These are phyloP conservation scores for Zygoascus meyerae DNA, from an alignment of 1,139 yeast species.

Conservation along the genomic window DNA sequence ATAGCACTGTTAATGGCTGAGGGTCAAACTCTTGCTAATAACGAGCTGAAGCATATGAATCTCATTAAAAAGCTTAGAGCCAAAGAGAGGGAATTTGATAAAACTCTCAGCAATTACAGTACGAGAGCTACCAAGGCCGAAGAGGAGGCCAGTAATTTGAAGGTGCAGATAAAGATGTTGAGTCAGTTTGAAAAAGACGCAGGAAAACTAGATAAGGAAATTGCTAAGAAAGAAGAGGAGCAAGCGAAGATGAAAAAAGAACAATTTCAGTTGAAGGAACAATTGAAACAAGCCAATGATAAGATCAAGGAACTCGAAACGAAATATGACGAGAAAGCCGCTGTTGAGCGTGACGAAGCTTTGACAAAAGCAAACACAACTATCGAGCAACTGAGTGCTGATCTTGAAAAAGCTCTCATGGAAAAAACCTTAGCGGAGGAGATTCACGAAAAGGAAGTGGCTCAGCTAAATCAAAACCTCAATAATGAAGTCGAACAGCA, in stretches of 20 bases:
- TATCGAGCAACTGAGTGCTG: slow-evolving; percentile 19
- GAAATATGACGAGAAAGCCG: slow-evolving; percentile 23
- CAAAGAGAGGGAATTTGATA: slow-evolving; percentile 38
- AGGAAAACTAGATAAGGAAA: slow-evolving; percentile 17
- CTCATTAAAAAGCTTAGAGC: slow-evolving; percentile 57
- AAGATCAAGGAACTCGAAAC: slow-evolving; percentile 21
- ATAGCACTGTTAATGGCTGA: slow-evolving; percentile 63
- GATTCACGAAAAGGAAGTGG: slow-evolving; percentile 19
- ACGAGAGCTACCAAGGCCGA: slow-evolving; percentile 21
- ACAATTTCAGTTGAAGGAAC: slow-evolving; percentile 13
- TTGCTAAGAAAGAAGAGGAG: slow-evolving; percentile 22
- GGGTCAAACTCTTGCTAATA: slow-evolving; percentile 70
- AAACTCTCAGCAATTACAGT: slow-evolving; percentile 20
- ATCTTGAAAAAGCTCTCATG: slow-evolving; percentile 17
- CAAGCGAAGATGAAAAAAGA: slow-evolving; percentile 21
- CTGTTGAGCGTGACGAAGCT: slow-evolving; percentile 23
- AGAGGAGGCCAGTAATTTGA: slow-evolving; percentile 18
- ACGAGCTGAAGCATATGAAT: slow-evolving; percentile 65
- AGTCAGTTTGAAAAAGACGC: slow-evolving; percentile 20
- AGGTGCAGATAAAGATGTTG: slow-evolving; percentile 14
- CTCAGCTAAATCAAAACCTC: slow-evolving; percentile 23
- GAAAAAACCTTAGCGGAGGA: slow-evolving; percentile 18
- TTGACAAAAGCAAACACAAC: slow-evolving; percentile 20
- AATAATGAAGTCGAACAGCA: slow-evolving; percentile 17
- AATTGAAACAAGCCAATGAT: slow-evolving; percentile 19